Evolutionary conservation across 768 basidiomycete genomes (phyloP).

Genomic region (Boletales sp.): DNA sequence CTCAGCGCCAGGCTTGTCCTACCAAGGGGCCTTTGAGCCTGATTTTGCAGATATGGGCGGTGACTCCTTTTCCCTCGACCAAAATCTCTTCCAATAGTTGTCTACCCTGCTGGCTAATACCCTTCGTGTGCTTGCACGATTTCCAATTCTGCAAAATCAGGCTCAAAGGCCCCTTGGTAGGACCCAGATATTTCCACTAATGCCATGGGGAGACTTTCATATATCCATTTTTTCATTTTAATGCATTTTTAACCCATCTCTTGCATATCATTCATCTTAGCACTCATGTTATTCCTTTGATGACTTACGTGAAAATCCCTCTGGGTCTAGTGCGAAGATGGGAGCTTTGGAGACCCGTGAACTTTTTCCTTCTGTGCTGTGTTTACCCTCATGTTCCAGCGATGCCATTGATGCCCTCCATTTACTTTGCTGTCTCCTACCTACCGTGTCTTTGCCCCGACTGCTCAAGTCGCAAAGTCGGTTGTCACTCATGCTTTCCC

Average conservation of each 20-base stretch:
- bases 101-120: conserved; percentile 16
- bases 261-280: conserved; percentile 33
- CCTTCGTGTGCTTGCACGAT: conserved; percentile 13
- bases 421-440: conserved; percentile 10
- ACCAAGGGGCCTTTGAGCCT: conserved; percentile 30
- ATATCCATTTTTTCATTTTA: conserved; percentile 22
- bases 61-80: conserved; percentile 39
- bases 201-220: conserved; percentile 27
- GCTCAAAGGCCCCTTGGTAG: too few species aligned
- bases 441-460: conserved; percentile 7
- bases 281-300: conserved; percentile 17
- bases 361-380: conserved; percentile 9
- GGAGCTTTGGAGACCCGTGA: conserved; percentile 6
- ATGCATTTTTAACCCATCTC: conserved; percentile 31
- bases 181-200: conserved; percentile 15
- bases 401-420: conserved; percentile 26
- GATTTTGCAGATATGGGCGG: conserved; percentile 41
- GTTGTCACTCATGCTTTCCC: conserved; percentile 16
- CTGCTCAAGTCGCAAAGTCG: conserved; percentile 19
- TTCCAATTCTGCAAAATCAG: too few species aligned
- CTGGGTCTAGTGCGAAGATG: conserved; percentile 13
- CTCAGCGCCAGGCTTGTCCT: conserved; percentile 38
- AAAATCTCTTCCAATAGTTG: conserved; percentile 47
- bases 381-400: conserved; percentile 21
- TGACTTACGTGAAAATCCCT: conserved; percentile 20